Base-by-base conservation (phyloP, 2,329 filamentous ascomycete genomes). In the Alternaria angustiovoidea region DNA sequence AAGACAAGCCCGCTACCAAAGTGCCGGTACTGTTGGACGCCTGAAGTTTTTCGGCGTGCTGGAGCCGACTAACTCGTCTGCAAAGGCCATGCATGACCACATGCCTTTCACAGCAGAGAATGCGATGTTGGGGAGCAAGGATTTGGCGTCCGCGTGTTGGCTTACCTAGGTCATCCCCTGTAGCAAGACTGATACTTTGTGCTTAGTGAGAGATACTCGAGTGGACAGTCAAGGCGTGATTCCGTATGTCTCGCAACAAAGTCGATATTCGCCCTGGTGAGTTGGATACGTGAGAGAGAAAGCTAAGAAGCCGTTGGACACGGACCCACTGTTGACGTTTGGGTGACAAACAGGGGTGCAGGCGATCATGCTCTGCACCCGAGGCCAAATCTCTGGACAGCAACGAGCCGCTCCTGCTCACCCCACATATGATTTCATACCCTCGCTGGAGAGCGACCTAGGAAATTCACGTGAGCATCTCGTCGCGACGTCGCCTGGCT, bases 391-490 rank as follows among this genome's bases (percentile, higher is more conserved):
- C 2, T 49, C 30, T 24, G 22, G 46, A 49, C 46, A 36, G 46
- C 32, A 49, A 43, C 38, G 26, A 46, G 34, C 39, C 41, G 42
- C 7, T 47, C n/a, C 26, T 20, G 43, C 34, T 34, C 46, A 60
- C 57, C 57, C 53, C 57, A 60, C 57, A 57, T 48, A 49, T 52
- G 57, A 57, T 44, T 47, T 47, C 47, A 52, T 57, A 36, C 20
- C 32, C 30, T 36, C 26, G 34, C 22, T 24, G 16, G 48, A 9
- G 14, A 44, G 46, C 22, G 34, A 46, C 41, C 8, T 36, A 41
- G 42, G 8, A 30, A n/a, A 39, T 28, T 32, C 34, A 53, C 48
- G n/a, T 49, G 24, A 30, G 38, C 41, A 39, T 41, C 44, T 38
- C 44, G 32, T 38, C 47, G 38, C 41, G 18, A 47, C 53, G 55